Base-by-base conservation (phyloP, 352 stramenopile species). In the Achlya hypogyna region DNA sequence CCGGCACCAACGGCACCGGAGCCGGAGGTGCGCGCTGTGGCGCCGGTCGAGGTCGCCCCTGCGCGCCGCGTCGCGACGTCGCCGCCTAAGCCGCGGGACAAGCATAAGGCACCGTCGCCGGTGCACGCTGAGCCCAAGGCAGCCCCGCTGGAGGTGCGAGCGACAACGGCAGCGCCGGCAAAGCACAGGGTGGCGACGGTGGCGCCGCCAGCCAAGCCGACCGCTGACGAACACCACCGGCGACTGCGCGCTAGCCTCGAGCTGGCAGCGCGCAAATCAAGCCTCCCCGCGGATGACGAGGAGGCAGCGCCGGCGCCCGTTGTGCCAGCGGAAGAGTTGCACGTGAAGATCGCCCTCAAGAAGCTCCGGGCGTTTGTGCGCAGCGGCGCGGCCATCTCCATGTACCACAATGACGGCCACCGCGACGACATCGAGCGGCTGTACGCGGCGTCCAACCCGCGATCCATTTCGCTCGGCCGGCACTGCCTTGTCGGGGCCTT, bases 401-500 rank as follows among this genome's bases (percentile, higher is more conserved):
- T 58, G 25, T 47, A 67, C 25, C 60, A 67, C 32, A n/a, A 31
- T 28, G 60, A 67, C 20, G 34, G 23, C 5, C 51, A 58, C 23
- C 23, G 32, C 9, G 60, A 56, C 14, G 60, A 67, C 18, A 58
- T 67, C 28, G 27, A 59, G 9, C 43, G 28, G 5, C 9, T 67
- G 34, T 67, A 67, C 27, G 35, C 23, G 18, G 16, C 49, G 8
- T 56, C 60, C 0, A 49, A 58, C 18, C 51, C 60, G 5, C 43
- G 47, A 23, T 67, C 60, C 5, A 58, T 67, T n/a, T 67, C 60
- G 22, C 28, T 67, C 12, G n/a, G 42, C 18, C 60, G 60, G 8
- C 60, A 67, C 31, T 67, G 60, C 47, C 12, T 67, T 5, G n/a
- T 67, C 20, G 6, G n/a, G 29, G 28, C 42, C 16, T 67, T 67